Conservation (phyloP, 176 grass and related monocot species). For the Thalia dealbata region DNA sequence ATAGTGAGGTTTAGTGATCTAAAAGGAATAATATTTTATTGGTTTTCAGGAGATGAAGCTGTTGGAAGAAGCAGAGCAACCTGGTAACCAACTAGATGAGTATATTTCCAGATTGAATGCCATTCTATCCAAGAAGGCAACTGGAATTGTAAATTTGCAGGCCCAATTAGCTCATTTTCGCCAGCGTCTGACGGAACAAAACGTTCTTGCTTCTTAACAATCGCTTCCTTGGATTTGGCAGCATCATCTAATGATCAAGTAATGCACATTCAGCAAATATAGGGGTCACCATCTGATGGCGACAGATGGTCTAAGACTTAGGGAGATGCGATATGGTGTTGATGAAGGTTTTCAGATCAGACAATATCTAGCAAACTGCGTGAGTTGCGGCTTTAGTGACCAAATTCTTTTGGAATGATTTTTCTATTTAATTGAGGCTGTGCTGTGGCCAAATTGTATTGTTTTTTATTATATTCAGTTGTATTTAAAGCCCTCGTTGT, state of each 20-base stretch:
- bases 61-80: constrained; percentile 47
- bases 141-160: constrained; percentile 45
- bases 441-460: too few species aligned
- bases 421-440: too few species aligned
- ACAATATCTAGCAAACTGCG: too few species aligned
- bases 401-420: too few species aligned
- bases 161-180: constrained; percentile 33
- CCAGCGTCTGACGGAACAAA: constrained; percentile 21
- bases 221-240: neutral
- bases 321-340: too few species aligned
- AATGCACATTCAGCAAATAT: neutral
- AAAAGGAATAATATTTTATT: neutral
- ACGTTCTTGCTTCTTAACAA: constrained; percentile 30
- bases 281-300: neutral
- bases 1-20: neutral
- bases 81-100: constrained; percentile 38
- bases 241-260: neutral
- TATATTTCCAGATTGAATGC: constrained; percentile 38
- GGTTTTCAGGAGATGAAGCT: constrained; percentile 40
- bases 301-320: neutral
- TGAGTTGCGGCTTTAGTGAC: too few species aligned
- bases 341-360: too few species aligned
- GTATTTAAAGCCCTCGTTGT: too few species aligned
- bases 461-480: too few species aligned
- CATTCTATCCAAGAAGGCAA: constrained; percentile 33